phyloP scores from a whole-genome alignment of 306 rosid genomes.

The Acacia crassicarpa region DNA sequence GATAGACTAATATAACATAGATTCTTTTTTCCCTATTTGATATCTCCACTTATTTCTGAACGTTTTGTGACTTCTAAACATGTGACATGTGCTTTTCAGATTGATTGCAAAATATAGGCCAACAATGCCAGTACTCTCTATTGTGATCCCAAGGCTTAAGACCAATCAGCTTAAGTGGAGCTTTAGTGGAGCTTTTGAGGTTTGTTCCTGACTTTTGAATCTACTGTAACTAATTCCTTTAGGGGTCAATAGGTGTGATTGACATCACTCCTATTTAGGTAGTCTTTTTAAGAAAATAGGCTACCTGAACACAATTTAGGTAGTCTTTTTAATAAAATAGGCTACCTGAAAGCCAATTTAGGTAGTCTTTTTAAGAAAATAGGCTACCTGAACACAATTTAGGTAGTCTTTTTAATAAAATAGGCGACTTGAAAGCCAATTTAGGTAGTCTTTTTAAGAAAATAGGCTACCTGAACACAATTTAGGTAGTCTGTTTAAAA shows the following conservation, averaged over 20 bases:
- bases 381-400: no score
- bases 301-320: no score
- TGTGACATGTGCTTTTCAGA: conserved; percentile 44
- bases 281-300: no score
- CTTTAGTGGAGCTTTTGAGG: conserved; percentile 98
- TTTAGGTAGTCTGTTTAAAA: no score
- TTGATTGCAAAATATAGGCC: conserved; percentile 94
- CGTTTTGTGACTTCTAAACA: background rate
- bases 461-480: no score
- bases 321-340: no score
- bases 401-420: no score
- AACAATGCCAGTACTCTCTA: conserved; percentile 94
- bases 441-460: no score
- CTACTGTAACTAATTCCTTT: conserved; percentile 1
- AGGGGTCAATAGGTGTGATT: conserved; percentile 7
- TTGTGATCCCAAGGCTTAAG: conserved; percentile 75
- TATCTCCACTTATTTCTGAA: conserved; percentile 7
- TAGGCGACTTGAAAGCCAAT: no score
- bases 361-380: no score
- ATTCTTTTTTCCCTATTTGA: background rate
- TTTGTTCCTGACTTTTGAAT: conserved; percentile 36
- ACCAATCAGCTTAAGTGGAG: conserved; percentile 93
- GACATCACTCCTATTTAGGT: background rate
- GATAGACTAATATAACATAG: background rate
- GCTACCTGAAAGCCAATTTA: no score